Base-by-base conservation (phyloP, 1,284 basidiomycete species). In the Porogramme epimiltina region DNA sequence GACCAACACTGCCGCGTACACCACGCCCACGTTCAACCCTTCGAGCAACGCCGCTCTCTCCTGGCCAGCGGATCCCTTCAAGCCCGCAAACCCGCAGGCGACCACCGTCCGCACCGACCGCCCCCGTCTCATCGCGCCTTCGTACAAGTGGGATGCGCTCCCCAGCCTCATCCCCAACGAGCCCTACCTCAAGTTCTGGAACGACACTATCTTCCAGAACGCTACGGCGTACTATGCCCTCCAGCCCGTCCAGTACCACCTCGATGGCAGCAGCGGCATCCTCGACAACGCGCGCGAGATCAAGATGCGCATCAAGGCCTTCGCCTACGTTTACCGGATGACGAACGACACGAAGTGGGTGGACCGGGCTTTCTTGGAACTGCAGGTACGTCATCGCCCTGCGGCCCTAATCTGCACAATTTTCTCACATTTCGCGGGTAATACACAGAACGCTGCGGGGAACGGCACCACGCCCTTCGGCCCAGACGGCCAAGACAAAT, bases 291-390 rank as follows among this genome's bases (percentile, higher is more conserved):
- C 94, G 23, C 89, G 97, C 61, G 83, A 91, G 69, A 79, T 97
- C 64, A 98, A 99, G 72, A 78, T 87, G 73, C 82, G 92, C 53
- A 76, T 98, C 69, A 98, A 98, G 75, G 91, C 93, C 39, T 97
- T 93, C 70, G 84, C 88, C 1, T 99, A 98, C 67, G 94, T 81
- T 20, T 98, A 91, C 71, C 85, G 86, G 49, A 85, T 98, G 81
- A 90, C 93, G 46, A 92, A 93, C 60, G 88, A 98, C 70, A 91
- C 90, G 23, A 84, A 81, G 64, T 95, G 90, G 87, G 84, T 87
- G 38, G 90, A 97, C 66, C 84, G 94, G 52, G 79, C 88, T 18
- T 98, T 85, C 85, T 65, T 66, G 20, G 96, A 99, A 73, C 74
- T 98, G 38, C 76, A 85, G 76, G 89, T 89, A 65, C 53, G 81